phyloP scores from a whole-genome alignment of 1,139 yeast species.

The Diutina mesorugosa region DNA sequence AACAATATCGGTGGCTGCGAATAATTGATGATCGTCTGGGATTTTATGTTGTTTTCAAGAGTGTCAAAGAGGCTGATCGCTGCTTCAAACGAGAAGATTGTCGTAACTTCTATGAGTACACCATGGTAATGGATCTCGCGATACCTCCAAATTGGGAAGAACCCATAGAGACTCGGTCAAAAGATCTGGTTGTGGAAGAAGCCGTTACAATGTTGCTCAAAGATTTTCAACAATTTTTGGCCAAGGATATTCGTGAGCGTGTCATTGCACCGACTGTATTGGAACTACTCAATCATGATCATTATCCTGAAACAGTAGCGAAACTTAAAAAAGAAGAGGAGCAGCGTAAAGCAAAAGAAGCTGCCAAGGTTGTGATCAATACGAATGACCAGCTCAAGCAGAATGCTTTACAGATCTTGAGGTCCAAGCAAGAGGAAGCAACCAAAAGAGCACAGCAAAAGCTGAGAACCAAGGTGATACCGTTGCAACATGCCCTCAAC shows the following conservation, averaged over 20 bases:
- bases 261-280: constrained; percentile 61
- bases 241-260: constrained; percentile 66
- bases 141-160: constrained; percentile 21
- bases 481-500: constrained; percentile 66
- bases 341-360: constrained; percentile 13
- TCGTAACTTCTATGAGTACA: constrained; percentile 31
- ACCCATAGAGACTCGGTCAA: constrained; percentile 4
- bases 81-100: constrained; percentile 65
- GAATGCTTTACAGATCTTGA: not conserved
- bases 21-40: constrained; percentile 54
- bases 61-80: constrained; percentile 46
- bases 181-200: constrained; percentile 32
- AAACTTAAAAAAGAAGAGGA: constrained; percentile 28
- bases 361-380: constrained; percentile 10
- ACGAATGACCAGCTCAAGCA: constrained; percentile 7
- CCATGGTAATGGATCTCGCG: constrained; percentile 44
- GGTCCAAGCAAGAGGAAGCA: constrained; percentile 2
- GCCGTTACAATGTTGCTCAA: constrained; percentile 46
- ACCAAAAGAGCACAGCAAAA: constrained; percentile 9
- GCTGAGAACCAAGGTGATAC: constrained; percentile 25
- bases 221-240: constrained; percentile 51
- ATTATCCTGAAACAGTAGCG: constrained; percentile 41
- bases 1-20: constrained; percentile 51
- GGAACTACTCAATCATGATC: constrained; percentile 46
- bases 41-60: constrained; percentile 58